Percentiles rank a stretch among this genome's conserved stretches.
phyloP scores from a whole-genome alignment of 139 green algal species.

The Chlorella sp. region DNA sequence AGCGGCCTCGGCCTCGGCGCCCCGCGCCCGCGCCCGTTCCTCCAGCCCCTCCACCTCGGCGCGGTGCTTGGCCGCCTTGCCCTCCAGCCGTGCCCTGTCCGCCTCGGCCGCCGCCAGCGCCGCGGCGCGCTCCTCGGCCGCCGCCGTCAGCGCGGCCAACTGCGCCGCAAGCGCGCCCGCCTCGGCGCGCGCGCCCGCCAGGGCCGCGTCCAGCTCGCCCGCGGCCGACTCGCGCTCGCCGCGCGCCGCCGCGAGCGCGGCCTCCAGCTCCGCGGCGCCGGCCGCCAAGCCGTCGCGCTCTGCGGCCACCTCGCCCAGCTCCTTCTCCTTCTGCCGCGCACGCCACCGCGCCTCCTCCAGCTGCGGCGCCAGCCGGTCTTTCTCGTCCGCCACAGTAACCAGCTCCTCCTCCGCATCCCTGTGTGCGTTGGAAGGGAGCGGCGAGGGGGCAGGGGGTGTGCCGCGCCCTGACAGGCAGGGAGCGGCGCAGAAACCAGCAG shows the following conservation, averaged over 20 bases:
- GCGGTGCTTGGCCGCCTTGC: slow-evolving; percentile 11
- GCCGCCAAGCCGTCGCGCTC: background rate
- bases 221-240: slow-evolving; percentile 10
- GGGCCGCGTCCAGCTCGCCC: slow-evolving; percentile 9
- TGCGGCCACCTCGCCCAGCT: slow-evolving; percentile 30
- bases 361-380: slow-evolving; percentile 33
- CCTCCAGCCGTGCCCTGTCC: slow-evolving; percentile 10
- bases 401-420: slow-evolving; percentile 56
- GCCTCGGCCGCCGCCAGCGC: background rate
- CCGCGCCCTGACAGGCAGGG: background rate
- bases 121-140: slow-evolving; percentile 1
- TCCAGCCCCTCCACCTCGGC: slow-evolving; percentile 12
- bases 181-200: background rate
- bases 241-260: background rate
- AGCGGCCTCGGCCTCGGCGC: background rate
- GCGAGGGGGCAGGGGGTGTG: background rate
- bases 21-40: slow-evolving; percentile 9
- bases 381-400: slow-evolving; percentile 42
- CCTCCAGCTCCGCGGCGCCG: background rate
- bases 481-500: background rate
- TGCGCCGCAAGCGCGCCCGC: background rate
- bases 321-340: slow-evolving; percentile 48
- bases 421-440: too few relatives aligned
- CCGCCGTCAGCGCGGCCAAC: background rate
- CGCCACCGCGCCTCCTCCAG: slow-evolving; percentile 58